Evolutionary conservation across 2,329 filamentous ascomycete species (phyloP).

Genomic region (Tolypocladium inflatum): DNA sequence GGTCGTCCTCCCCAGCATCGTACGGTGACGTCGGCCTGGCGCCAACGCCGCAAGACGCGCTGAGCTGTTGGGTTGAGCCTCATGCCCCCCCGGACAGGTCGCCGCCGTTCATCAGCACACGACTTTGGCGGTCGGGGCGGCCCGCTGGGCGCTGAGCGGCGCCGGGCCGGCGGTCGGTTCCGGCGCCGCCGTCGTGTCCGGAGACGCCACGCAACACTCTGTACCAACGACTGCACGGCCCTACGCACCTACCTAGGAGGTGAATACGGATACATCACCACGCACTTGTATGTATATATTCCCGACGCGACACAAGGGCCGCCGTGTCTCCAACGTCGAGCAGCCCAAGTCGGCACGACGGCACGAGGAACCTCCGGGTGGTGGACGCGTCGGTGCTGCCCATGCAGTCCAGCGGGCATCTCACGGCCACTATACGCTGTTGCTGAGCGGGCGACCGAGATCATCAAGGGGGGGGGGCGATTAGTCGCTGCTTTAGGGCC

Average conservation of each 20-base stretch:
- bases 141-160: background rate
- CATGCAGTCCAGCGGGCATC: constrained; percentile 7
- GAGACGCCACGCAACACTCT: background rate
- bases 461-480: constrained; percentile 1
- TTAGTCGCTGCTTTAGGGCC: background rate
- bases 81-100: too few species aligned
- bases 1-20: background rate
- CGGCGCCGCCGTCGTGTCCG: background rate
- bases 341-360: background rate
- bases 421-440: constrained; percentile 10
- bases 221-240: background rate
- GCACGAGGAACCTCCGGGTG: constrained; percentile 6
- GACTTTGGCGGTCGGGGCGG: background rate
- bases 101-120: background rate
- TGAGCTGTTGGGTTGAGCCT: background rate
- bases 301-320: background rate
- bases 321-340: too few species aligned
- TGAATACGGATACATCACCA: too few species aligned
- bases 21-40: background rate
- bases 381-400: constrained; percentile 11
- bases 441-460: constrained; percentile 8
- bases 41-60: background rate
- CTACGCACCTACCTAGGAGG: too few species aligned
- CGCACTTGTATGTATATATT: too few species aligned
- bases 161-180: background rate